phyloP scores from a whole-genome alignment of 176 grass and related monocot genomes.

The Oryza longistaminata region DNA sequence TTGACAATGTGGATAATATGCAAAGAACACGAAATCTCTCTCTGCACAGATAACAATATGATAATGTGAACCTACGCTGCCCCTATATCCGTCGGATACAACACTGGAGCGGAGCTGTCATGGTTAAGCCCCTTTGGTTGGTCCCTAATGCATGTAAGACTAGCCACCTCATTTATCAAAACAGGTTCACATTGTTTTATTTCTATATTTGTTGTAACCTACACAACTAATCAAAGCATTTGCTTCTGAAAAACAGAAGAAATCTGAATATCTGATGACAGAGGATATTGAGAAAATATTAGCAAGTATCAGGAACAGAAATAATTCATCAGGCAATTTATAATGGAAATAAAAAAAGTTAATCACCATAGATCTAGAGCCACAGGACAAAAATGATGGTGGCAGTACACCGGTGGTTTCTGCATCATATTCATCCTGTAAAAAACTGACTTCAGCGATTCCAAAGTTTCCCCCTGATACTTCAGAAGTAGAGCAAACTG shows the following conservation, averaged over 20 bases:
- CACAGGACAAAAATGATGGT: conserved; percentile 46
- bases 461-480: conserved; percentile 38
- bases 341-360: conserved; percentile 25
- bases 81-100: background rate
- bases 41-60: background rate
- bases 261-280: conserved; percentile 2
- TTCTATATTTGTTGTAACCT: background rate
- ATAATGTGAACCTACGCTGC: background rate
- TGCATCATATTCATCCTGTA: conserved; percentile 41
- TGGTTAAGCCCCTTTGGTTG: background rate
- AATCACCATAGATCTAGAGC: conserved; percentile 53
- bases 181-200: background rate
- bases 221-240: background rate
- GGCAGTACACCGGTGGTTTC: conserved; percentile 47
- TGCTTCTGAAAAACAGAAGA: background rate
- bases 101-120: background rate
- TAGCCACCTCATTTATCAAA: background rate
- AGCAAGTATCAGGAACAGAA: conserved; percentile 10
- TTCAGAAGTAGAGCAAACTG: conserved; percentile 39
- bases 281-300: background rate
- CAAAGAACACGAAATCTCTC: background rate
- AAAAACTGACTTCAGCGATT: conserved; percentile 43
- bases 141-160: background rate
- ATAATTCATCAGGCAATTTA: background rate
- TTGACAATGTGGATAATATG: background rate